Percentiles rank a stretch among this genome's conserved stretches.
Evolutionary conservation across 164 flowering plant genomes (phyloP).

Genomic region (Warburgia ugandensis): DNA sequence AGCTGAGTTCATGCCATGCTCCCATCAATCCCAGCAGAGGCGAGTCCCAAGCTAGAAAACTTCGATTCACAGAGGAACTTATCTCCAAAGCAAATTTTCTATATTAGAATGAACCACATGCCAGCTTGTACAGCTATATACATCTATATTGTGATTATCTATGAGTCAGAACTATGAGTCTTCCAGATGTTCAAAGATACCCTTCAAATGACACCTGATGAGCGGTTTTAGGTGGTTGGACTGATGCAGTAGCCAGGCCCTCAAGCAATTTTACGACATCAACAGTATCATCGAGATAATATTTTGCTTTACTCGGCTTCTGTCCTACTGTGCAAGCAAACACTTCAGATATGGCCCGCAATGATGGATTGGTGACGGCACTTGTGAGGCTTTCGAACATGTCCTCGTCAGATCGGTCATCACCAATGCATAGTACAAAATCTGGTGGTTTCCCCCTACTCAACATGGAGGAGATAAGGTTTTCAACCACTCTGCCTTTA

Average conservation of each 20-base stretch:
- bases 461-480: constrained; percentile 7
- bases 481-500: constrained; percentile 8
- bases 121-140: background rate
- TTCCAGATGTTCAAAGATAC: constrained; percentile 7
- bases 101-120: background rate
- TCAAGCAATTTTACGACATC: constrained; percentile 16
- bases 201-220: constrained; percentile 16
- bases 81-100: background rate
- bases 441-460: constrained; percentile 10
- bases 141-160: background rate
- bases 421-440: constrained; percentile 15
- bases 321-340: constrained; percentile 16
- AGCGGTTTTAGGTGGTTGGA: constrained; percentile 5
- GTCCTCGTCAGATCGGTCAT: constrained; percentile 17
- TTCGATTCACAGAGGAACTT: background rate
- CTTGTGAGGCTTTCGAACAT: constrained; percentile 14
- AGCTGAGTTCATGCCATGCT: too few relatives aligned
- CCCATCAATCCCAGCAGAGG: too few relatives aligned
- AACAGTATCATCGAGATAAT: constrained; percentile 16
- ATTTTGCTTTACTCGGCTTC: constrained; percentile 18
- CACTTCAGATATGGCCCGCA: constrained; percentile 5
- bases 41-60: too few relatives aligned
- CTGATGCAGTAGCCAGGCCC: constrained; percentile 12
- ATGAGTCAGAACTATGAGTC: background rate
- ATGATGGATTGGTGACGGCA: constrained; percentile 8